A percentile compares a stretch with the other conserved stretches of the same genome.
Conservation (phyloP, 2,329 filamentous ascomycete genomes). For the Microcyclosporella mali region DNA sequence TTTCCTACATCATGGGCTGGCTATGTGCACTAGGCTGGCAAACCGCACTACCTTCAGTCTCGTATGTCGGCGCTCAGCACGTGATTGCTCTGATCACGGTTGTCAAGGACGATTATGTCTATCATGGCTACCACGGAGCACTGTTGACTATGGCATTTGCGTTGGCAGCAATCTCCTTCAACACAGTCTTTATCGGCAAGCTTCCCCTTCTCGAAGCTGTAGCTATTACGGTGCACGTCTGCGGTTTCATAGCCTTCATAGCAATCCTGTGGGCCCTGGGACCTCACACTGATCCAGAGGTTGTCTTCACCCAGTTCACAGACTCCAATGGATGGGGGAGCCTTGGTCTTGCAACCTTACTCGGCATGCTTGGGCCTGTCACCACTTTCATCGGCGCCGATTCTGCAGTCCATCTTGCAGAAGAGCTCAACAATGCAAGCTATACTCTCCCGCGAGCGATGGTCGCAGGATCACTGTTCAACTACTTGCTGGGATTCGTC, state of each 20-base stretch:
- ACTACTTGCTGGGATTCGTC: constrained; percentile 21
- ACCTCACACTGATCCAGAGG: constrained; percentile 12
- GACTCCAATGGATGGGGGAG: constrained; percentile 23
- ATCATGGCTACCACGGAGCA: constrained; percentile 38
- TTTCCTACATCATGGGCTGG: constrained; percentile 26
- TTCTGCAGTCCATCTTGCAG: constrained; percentile 22
- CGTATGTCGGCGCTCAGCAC: too few relatives aligned
- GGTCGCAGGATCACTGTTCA: constrained; percentile 19
- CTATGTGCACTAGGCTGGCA: constrained; percentile 35
- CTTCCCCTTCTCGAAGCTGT: constrained; percentile 27
- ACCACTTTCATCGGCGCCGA: constrained; percentile 23
- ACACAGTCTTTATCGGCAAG: constrained; percentile 23
- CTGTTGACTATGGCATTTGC: constrained; percentile 31
- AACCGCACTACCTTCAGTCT: constrained; percentile 39
- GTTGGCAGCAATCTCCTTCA: constrained; percentile 23
- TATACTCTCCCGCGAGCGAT: constrained; percentile 17
- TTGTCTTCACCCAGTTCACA: constrained; percentile 16
- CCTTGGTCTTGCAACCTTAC: constrained; percentile 35
- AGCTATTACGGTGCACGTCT: constrained; percentile 25
- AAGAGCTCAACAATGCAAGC: constrained; percentile 21
- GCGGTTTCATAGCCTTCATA: constrained; percentile 33
- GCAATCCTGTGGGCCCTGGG: constrained; percentile 19
- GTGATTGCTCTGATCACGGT: constrained; percentile 5
- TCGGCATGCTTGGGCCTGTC: constrained; percentile 34
- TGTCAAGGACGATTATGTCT: constrained; percentile 10